Base-by-base conservation (phyloP, 805 yeast genomes). In the Kodamaea kakaduensis region DNA sequence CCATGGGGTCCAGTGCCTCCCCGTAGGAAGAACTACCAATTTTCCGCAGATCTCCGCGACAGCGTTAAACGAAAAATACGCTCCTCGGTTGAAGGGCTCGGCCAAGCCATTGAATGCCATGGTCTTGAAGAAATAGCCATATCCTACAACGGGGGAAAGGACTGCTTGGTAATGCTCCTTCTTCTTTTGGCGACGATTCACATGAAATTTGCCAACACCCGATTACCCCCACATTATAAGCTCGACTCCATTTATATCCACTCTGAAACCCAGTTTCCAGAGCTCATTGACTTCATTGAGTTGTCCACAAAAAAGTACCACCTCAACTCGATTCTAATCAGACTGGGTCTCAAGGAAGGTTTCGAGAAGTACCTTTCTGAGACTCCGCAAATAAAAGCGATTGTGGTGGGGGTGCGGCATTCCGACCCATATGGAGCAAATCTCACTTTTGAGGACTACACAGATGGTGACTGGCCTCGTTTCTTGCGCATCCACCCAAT, bases 101-200 rank as follows among this genome's bases (percentile, higher is more conserved):
- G 48, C 6, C 19, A 34, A 2, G 51, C 64, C 2, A 55, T 63
- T 10, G 60, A 56, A 17, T 36, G 47, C 15, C 62, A 58, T 35
- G 59, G 59, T 6, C 46, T 66, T n/a, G 51, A 55, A 12, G 79
- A 82, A 39, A 59, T 84, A 3, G 82, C 97, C 0, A 68, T 93
- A 9, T 84, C 95, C 2, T 93, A 83, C 58, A 93, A 93, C 54
- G 98, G 98, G 8, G 98, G 98, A 1, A 93, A 93, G 53, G 98
- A 93, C 61, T 93, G 97, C 50, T 74, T 89, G 31, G 97, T 89
- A 20, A 78, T 90, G 82, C 69, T 93, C 37, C 65, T 87, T 10
- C 52, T 93, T 4, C 77, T 85, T 36, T 60, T 89, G 34, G 81
- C 93, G 1, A 76, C 63, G 59, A 36, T 66, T 13, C 61, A 63